Base-by-base conservation (phyloP, 1,139 yeast species). In the Hansenula lynferdii region DNA sequence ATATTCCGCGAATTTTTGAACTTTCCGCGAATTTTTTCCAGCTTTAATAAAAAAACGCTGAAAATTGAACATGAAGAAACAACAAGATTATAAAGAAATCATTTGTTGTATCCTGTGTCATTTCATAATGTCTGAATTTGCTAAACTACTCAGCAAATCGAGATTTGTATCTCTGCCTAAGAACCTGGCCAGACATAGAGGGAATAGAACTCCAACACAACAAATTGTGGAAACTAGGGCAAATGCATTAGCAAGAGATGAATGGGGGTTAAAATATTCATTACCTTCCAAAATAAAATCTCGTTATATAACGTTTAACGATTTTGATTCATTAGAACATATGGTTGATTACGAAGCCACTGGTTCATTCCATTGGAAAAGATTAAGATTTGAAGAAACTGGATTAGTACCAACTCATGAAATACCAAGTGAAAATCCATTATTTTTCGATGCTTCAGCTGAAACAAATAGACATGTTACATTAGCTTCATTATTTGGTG, bases 231-330 rank as follows among this genome's bases (percentile, higher is more conserved):
- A 72, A 47, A 70, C 85, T 2, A 72, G 79, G 30, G 69, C 78
- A 11, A 67, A 80, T 3, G 68, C 82, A 2, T 60, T 70, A 35
- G 59, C 69, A 39, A 69, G 80, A 49, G 72, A 75, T 43, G 81
- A 80, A 58, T 80, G 78, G 75, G 87, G 87, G 47, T 58, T 80
- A 41, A 80, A 80, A 53, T 62, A 74, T 44, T 66, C 77, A 36
- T 60, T 80, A 28, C 85, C 86, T 4, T 57, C 62, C 12, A 70
- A 70, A 42, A 57, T 70, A 36, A 65, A 66, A 44, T 60, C 78
- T 2, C 64, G 72, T 39, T 70, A 69, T 49, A 57, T 79, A 41
- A 68, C 74, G 11, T 64, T 72, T 35, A 67, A 72, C 37, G 72
- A 73, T 31, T 51, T 77, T 31, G 85, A 79, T 49, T 71, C 72